Base-by-base conservation (phyloP, 306 rosid species). In the Acmispon strigosus region DNA sequence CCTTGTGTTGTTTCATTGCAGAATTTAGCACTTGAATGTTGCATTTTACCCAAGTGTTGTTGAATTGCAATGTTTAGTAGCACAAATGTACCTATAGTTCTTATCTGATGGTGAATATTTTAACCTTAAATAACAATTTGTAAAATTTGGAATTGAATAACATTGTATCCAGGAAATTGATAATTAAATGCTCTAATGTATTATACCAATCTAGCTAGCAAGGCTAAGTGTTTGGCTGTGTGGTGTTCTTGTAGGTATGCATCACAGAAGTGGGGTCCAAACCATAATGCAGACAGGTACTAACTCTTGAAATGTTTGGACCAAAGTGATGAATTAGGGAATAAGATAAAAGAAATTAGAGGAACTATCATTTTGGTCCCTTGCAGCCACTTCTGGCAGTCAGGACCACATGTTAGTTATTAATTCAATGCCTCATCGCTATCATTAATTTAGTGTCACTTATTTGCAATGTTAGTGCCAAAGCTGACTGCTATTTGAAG, bases 201-300 rank as follows among this genome's bases (percentile, higher is more conserved):
- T 49, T 14, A 70, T 62, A 24, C 43, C 59, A 72, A 72, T 14
- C 42, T 37, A 56, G 74, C 49, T 0, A 56, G 75, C 20, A 32
- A 54, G 27, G 2, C 61, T 36, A 66, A 37, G 16, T 73, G 76
- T 55, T 73, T 79, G 72, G 79, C 63, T 74, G 20, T 61, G 69
- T 63, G 63, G 5, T 37, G 3, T 69, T 43, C 45, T 54, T 36
- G 39, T 41, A 36, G 73, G 58, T 65, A 59, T 48, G 34, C 68
- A 67, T 72, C 53, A 53, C 54, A 24, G 43, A 53, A 76, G 10
- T 47, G 70, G 56, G 80, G 82, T 77, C 79, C 79, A 72, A 61
- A 68, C 47, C 6, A 53, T 69, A 13, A 52, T 58, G 57, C 34
- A 52, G 76, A 72, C 73, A 66, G 58, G 41, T 27, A 67, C 76